These are phyloP conservation scores for Cornus kousa DNA, from an alignment of 148 eudicot species.

Conservation along the genomic window DNA sequence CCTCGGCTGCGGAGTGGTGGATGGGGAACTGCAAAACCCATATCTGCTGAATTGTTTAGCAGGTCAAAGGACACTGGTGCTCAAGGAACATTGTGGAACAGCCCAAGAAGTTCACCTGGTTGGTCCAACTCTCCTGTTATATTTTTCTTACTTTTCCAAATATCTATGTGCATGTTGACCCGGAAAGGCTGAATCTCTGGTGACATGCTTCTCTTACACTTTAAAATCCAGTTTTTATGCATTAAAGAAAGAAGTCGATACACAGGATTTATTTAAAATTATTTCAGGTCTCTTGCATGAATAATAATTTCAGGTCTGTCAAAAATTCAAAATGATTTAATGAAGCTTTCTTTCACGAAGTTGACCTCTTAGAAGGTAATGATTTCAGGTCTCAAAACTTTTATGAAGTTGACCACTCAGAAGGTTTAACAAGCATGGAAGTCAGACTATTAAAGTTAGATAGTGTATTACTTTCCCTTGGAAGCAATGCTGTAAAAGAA, in stretches of 20 bases:
- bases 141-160: neutral
- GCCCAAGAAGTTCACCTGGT: slow-evolving; percentile 31
- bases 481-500: neutral
- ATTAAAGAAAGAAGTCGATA: too few relatives aligned
- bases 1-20: slow-evolving; percentile 20
- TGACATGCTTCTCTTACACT: neutral
- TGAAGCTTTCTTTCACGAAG: neutral
- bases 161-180: neutral
- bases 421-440: neutral
- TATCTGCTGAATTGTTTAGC: slow-evolving; percentile 51
- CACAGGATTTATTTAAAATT: too few relatives aligned
- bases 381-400: too few relatives aligned
- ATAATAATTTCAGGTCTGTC: too few relatives aligned
- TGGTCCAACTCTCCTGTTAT: slow-evolving; percentile 39
- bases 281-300: too few relatives aligned
- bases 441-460: neutral
- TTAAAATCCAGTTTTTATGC: too few relatives aligned
- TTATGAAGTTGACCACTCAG: neutral
- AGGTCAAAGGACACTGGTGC: slow-evolving; percentile 28
- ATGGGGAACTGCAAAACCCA: slow-evolving; percentile 16
- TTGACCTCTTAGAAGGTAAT: too few relatives aligned
- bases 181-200: neutral
- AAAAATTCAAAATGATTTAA: neutral
- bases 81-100: slow-evolving; percentile 34
- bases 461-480: neutral